A percentile compares a stretch with the other conserved stretches of the same genome.
Evolutionary conservation across 2,329 filamentous ascomycete species (phyloP).

Genomic region (Fusarium pseudonygamai): DNA sequence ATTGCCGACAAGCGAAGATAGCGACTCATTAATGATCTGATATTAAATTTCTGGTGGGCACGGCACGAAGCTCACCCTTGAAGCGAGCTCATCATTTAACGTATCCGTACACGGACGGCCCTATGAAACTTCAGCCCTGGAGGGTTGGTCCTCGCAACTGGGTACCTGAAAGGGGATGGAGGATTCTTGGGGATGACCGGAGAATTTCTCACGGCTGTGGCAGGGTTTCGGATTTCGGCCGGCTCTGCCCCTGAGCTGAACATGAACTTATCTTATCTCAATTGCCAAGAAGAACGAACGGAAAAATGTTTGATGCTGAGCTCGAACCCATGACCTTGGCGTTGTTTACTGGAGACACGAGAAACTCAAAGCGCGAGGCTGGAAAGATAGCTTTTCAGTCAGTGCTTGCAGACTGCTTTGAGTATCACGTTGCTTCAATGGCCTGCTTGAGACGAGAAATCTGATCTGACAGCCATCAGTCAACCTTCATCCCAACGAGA

Average conservation of each 20-base stretch:
- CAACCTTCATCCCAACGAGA: neutral
- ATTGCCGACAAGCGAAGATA: neutral
- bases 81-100: neutral
- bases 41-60: neutral
- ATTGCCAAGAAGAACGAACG: neutral
- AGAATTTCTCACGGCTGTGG: conserved; percentile 1
- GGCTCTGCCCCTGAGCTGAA: neutral
- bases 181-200: conserved; percentile 4
- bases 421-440: neutral
- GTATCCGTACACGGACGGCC: neutral
- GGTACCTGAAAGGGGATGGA: conserved; percentile 6
- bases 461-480: neutral
- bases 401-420: neutral
- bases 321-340: neutral
- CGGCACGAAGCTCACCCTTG: neutral
- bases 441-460: neutral
- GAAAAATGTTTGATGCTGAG: neutral
- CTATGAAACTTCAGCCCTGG: neutral
- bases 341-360: neutral
- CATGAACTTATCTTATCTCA: conserved; percentile 2
- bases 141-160: neutral
- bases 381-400: neutral
- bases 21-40: neutral
- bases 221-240: neutral
- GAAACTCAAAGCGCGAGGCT: neutral